Base-by-base conservation (phyloP, 148 eudicot genomes). In the Cornus florida region DNA sequence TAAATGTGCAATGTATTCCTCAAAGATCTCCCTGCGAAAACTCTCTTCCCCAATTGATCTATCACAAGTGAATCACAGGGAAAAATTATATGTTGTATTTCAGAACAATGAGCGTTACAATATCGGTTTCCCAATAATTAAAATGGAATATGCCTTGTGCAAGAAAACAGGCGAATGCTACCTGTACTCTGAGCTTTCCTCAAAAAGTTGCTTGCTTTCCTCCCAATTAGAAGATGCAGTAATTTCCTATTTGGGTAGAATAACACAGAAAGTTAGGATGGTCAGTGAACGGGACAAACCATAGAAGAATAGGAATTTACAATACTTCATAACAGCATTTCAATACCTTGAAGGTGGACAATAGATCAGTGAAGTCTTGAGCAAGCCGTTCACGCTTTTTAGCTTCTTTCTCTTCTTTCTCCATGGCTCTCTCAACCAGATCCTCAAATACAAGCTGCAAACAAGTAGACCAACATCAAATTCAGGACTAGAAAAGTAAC, bases 371-470 rank as follows among this genome's bases (percentile, higher is more conserved):
- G 80, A 96, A 93, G 74, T 96, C 97, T 75, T 94, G 90, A 50
- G 87, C 86, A 73, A 94, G 85, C 72, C 97, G 95, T 84, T 92
- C 93, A 74, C 93, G 94, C 84, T 90, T 96, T 86, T 91, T 96
- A 69, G 91, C 92, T 83, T 96, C 99, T 85, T 94, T 94, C 85
- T 96, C 98, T 83, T 96, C 98, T 82, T 96, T 94, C 80, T 96
- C 99, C 87, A 85, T 93, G 48, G 88, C 90, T 84, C 98, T 90
- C 84, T 96, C 99, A 79, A 96, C 78, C 38, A 94, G 88, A 82
- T 96, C 99, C 78, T 96, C 99, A 82, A 82, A 96, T 68, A 92
- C 86, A 74, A 96, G 95, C 99, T 96, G 91, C 88, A 82, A 72
- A 70, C 68, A 76, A 71, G 67, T 50, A 76, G 0, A 19, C 19